phyloP scores from a whole-genome alignment of 352 stramenopile species.

The Phytophthora brassicae region DNA sequence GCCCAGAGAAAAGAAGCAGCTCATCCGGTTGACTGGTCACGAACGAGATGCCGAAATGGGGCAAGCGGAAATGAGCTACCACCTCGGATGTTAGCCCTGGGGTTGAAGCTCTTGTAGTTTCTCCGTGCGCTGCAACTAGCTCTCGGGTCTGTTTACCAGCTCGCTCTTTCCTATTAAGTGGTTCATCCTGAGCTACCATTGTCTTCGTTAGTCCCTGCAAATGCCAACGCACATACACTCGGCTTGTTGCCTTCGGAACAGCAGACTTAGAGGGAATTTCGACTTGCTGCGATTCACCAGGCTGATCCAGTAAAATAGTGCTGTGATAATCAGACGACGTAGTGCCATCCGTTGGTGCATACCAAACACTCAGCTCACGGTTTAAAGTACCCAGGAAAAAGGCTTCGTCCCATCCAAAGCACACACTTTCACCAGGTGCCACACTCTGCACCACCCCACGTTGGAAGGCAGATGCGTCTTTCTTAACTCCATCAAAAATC shows the following conservation, averaged over 20 bases:
- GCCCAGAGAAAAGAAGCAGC: constrained; percentile 67
- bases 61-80: constrained; percentile 57
- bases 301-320: constrained; percentile 75
- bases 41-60: constrained; percentile 70
- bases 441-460: constrained; percentile 70
- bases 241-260: constrained; percentile 27
- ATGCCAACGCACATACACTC: constrained; percentile 80
- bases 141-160: constrained; percentile 60
- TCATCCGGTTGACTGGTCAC: constrained; percentile 76
- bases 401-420: constrained; percentile 87
- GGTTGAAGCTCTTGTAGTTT: constrained; percentile 10
- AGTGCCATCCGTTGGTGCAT: constrained; percentile 41
- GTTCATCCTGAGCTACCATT: constrained; percentile 69
- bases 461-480: constrained; percentile 45
- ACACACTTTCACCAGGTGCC: constrained; percentile 66
- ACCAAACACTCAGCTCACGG: constrained; percentile 63
- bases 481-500: constrained; percentile 67
- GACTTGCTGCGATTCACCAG: constrained; percentile 60
- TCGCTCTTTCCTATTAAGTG: constrained; percentile 43
- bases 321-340: constrained; percentile 42
- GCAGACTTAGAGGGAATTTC: constrained; percentile 49
- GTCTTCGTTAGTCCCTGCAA: constrained; percentile 84
- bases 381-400: constrained; percentile 74
- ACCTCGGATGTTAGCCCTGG: constrained; percentile 54
- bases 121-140: constrained; percentile 30